Base-by-base conservation (phyloP, 305 asterid species). In the Rubia occidens region DNA sequence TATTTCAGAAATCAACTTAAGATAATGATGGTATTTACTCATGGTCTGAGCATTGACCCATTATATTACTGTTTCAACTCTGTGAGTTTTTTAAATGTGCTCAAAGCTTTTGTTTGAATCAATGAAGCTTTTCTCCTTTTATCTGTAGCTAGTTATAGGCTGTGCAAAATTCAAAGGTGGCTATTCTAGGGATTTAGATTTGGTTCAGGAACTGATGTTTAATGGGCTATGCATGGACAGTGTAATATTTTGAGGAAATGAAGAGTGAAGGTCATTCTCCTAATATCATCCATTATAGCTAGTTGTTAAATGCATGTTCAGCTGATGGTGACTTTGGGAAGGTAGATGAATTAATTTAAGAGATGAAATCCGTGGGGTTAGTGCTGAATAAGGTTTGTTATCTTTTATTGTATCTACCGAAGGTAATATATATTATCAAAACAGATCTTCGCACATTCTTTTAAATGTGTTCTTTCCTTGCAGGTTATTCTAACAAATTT, bases 291-390 rank as follows among this genome's bases (percentile, higher is more conserved):
- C 98, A 90, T 78, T 90, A 88, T 79, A 90, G 98, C 78, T 93
- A 97, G 67, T 85, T 93, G 88, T 83, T 90, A 66, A 93, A 93
- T 86, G 97, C 98, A 43, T 90, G 82, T 73, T 88, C 98, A 18
- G 77, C 75, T 78, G 87, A 81, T 75, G 95, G 93, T 60, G 86
- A 88, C 79, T 85, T 78, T 75, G 71, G 54, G 60, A 88, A 80
- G 82, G 98, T 96, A 63, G 96, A 90, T 70, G 83, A 75, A 69
- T 68, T 90, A 78, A 81, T 93, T 71, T 83, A 85, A 76, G 96
- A 88, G 79, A 87, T 93, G 97, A 86, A 72, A 80, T 82, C 85
- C 69, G 83, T 83, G 61, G 96, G 97, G 26, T 62, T 90, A 73
- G 82, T 67, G 69, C 74, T 82, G 76, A 90, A 90, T 81, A 93